A percentile compares a stretch with the other conserved stretches of the same genome.
Evolutionary conservation across 2,329 filamentous ascomycete genomes (phyloP).

Genomic region (Akanthomyces muscarius): DNA sequence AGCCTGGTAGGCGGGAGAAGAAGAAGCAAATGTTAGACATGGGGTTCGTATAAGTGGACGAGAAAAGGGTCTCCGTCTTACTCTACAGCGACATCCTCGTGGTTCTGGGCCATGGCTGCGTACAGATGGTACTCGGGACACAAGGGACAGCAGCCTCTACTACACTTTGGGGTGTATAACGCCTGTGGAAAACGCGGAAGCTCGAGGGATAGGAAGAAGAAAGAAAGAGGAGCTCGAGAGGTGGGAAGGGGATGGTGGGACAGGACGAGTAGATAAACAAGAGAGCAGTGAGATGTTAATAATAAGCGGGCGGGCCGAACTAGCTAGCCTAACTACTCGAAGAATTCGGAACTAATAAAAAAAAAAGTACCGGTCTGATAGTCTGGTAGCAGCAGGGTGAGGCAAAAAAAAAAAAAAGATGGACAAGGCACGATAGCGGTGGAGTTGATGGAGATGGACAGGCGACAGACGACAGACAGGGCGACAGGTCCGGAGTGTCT

Average conservation of each 20-base stretch:
- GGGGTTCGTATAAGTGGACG: background rate
- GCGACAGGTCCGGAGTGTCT: background rate
- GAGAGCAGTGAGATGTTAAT: background rate
- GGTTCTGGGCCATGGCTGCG: conserved; percentile 31
- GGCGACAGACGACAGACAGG: background rate
- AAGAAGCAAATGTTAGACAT: background rate
- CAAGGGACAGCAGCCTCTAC: background rate
- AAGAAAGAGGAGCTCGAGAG: background rate
- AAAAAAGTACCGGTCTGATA: background rate
- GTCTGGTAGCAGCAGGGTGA: too few species aligned
- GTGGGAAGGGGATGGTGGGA: background rate
- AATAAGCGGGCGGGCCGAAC: conserved; percentile 5
- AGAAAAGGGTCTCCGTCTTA: conserved; percentile 21
- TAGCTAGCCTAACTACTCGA: background rate
- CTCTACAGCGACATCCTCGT: conserved; percentile 32
- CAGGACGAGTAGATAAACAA: conserved; percentile 13
- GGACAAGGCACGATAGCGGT: conserved; percentile 1
- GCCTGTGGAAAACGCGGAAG: background rate
- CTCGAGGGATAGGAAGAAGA: too few species aligned
- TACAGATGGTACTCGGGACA: background rate
- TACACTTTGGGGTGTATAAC: background rate
- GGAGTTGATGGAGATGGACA: background rate
- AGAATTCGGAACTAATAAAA: background rate
- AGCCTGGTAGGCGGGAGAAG: conserved; percentile 15
- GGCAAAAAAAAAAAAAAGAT: background rate